Evolutionary conservation across 2,329 filamentous ascomycete species (phyloP), one percentile per base, ranked within the genome.

Genomic region (Diaporthe australafricana): DNA sequence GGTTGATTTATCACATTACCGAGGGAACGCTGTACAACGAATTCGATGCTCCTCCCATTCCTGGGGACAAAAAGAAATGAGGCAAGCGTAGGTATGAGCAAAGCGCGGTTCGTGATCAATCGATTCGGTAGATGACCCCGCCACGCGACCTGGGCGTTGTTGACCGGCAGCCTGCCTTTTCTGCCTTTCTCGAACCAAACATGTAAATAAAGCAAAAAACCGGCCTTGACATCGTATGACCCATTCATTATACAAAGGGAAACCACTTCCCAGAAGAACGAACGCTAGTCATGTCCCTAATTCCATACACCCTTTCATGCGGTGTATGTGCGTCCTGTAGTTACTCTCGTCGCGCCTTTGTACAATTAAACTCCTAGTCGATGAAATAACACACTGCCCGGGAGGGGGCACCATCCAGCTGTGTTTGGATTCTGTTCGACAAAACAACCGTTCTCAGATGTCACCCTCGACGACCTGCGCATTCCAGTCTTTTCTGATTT

Each of bases 401-500:
- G 30, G 42, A 27, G 11, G n/a, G 60, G 30, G 42, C 3, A 22
- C 11, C 38, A 17, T 17, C 57, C 27, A 40, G 20, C 27, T 63
- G 27, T 48, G 16, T 35, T 22, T 63, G 20, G 30, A 35, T 17
- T 6, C 45, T 27, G 3, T 2, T 48, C n/a, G 57, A 48, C 20
- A 40, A 40, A 68, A 16, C 27, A 45, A 52, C 5, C 17, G 7
- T 42, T 32, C 6, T 70, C 47, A 73, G 47, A 70, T 70, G 16
- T 73, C 72, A n/a, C 72, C 84, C 55, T 81, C 87, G 0, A 83
- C 83, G 47, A 89, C 84, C 80, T 90, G 88, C 0, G 90, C 90
- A 8, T 85, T 87, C 84, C 86, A 89, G 77, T 92, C 90, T 80
- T 87, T 91, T 73, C 86, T 85, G 73, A 92, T 92, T 62, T 87